Conservation (phyloP, 2,329 filamentous ascomycete species). For the Chrysoporthe cubensis region DNA sequence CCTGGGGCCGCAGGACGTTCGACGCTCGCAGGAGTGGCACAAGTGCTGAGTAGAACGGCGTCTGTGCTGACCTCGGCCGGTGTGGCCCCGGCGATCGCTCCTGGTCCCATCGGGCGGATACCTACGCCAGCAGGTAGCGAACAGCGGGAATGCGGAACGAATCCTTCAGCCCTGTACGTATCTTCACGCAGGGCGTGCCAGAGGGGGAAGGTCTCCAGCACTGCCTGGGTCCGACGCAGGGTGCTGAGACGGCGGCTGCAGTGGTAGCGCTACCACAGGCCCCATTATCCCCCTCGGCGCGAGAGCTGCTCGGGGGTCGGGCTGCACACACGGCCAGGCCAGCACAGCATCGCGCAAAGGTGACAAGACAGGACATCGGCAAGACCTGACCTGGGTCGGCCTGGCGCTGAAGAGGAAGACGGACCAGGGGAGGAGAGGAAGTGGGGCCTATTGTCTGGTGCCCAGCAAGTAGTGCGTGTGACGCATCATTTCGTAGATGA, state of each 20-base stretch:
- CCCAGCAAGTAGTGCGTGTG: not conserved
- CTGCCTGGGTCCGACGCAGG: not conserved
- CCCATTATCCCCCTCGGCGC: not conserved
- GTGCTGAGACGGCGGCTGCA: slow-evolving; percentile 4
- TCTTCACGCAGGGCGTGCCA: not conserved
- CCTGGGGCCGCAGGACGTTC: not conserved
- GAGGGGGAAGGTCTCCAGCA: not conserved
- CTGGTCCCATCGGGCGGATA: not conserved
- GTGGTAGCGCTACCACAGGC: not conserved
- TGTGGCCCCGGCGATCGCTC: not conserved
- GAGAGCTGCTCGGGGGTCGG: not conserved
- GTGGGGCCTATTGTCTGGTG: slow-evolving; percentile 6
- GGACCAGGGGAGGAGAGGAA: not conserved
- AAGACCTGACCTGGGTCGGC: not conserved
- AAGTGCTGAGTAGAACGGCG: not conserved
- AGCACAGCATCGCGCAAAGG: not conserved
- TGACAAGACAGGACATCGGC: not conserved
- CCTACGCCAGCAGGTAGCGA: not conserved
- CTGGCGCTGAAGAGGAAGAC: not conserved
- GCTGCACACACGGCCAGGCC: not conserved
- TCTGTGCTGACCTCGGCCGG: not conserved
- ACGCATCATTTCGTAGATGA: slow-evolving; percentile 5
- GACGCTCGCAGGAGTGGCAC: not conserved
- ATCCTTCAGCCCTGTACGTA: slow-evolving; percentile 2
- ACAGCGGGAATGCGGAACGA: slow-evolving; percentile 5